These are phyloP conservation scores for Teratosphaeria nubilosa DNA, from an alignment of 2,329 filamentous ascomycete species.

Conservation along the genomic window DNA sequence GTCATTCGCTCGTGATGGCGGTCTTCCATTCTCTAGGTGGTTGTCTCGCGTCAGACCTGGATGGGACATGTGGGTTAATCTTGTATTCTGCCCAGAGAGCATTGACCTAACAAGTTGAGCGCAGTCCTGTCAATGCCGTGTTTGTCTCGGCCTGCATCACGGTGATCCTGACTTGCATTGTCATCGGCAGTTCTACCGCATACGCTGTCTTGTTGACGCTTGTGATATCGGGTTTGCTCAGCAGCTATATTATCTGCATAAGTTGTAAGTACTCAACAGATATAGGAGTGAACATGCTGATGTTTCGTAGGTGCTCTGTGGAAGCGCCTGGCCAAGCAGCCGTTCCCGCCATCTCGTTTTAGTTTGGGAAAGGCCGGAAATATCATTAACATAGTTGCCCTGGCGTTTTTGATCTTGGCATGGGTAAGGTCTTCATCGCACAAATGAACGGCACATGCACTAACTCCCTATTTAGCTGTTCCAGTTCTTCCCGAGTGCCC, in stretches of 20 bases:
- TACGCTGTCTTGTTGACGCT: conserved; percentile 34
- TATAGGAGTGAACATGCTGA: neutral
- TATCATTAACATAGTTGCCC: conserved; percentile 27
- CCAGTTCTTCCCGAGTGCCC: conserved; percentile 36
- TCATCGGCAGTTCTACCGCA: conserved; percentile 29
- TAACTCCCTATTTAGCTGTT: conserved; percentile 25
- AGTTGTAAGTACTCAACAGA: conserved; percentile 9
- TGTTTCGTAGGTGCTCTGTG: conserved; percentile 17
- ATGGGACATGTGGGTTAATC: conserved; percentile 1
- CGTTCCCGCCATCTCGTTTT: conserved; percentile 29
- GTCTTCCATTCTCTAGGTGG: conserved; percentile 9
- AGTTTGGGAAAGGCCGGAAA: conserved; percentile 30
- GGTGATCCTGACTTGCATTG: conserved; percentile 24
- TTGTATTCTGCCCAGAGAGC: neutral
- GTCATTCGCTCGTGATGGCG: conserved; percentile 29
- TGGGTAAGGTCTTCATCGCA: conserved; percentile 18
- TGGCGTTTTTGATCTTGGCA: conserved; percentile 35
- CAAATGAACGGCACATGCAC: neutral
- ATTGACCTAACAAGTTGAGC: neutral
- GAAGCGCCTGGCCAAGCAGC: conserved; percentile 24
- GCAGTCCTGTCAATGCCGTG: conserved; percentile 17
- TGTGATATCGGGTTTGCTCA: conserved; percentile 28
- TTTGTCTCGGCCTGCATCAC: conserved; percentile 12
- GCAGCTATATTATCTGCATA: conserved; percentile 30
- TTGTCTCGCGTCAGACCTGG: conserved; percentile 12